Percentiles rank a stretch among this genome's conserved stretches.
These are phyloP conservation scores for Coffea canephora DNA, from an alignment of 257 asterid species.

Conservation along the genomic window DNA sequence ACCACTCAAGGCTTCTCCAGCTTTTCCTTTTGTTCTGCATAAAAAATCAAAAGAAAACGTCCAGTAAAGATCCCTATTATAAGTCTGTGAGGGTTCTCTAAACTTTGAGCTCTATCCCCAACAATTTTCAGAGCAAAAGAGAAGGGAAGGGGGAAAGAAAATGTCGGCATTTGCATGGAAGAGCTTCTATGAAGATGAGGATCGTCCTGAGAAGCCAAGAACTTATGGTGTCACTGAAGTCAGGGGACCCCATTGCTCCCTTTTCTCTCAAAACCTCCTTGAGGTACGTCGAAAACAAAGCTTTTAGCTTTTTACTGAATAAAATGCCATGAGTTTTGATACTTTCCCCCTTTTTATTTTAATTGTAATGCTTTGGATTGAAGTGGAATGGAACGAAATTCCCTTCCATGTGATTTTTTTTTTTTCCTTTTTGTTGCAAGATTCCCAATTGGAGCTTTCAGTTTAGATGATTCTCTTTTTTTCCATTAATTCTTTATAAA, in stretches of 20 bases:
- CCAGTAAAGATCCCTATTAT: not conserved
- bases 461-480: not conserved
- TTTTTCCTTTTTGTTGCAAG: not conserved
- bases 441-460: not conserved
- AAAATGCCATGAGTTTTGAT: not conserved
- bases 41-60: not conserved
- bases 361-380: no score
- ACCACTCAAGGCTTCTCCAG: conserved; percentile 41
- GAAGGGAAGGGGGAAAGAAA: conserved; percentile 6
- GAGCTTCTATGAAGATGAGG: conserved; percentile 85
- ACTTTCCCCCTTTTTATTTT: not conserved
- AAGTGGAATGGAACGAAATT: no score
- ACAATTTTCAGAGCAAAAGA: not conserved
- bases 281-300: conserved; percentile 36
- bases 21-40: not conserved
- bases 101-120: not conserved
- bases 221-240: conserved; percentile 82
- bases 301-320: not conserved
- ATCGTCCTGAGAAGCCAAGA: conserved; percentile 94
- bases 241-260: conserved; percentile 70
- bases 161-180: conserved; percentile 76
- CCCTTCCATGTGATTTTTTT: not conserved
- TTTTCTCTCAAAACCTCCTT: conserved; percentile 62
- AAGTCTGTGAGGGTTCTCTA: not conserved
- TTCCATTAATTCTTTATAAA: not conserved